These are phyloP conservation scores for Balakata baccata DNA, from an alignment of 345 rosid species.

Conservation along the genomic window DNA sequence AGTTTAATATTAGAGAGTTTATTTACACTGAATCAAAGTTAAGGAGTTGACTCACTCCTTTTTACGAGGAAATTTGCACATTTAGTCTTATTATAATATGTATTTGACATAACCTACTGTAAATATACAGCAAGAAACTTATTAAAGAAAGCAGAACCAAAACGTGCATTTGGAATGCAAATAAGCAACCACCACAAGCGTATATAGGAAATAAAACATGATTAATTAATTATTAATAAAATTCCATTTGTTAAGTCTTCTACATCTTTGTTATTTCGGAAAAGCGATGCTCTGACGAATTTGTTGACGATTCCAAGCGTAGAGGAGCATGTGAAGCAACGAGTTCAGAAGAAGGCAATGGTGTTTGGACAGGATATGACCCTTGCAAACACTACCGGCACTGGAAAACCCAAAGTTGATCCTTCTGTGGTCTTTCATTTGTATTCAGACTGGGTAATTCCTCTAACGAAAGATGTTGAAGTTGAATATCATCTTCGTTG, in stretches of 20 bases:
- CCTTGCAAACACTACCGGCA: conserved; percentile 12
- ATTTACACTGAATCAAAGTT: too few species aligned
- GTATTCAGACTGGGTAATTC: conserved; percentile 79
- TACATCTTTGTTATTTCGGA: conserved; percentile 37
- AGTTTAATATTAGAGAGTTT: too few species aligned
- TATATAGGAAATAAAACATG: too few species aligned
- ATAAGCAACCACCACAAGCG: too few species aligned
- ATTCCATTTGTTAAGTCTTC: not conserved
- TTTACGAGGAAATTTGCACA: too few species aligned
- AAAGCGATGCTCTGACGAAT: conserved; percentile 59
- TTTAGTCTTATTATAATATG: too few species aligned
- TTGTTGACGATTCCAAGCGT: conserved; percentile 60
- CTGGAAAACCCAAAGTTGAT: conserved; percentile 50
- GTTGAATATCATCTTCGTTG: conserved; percentile 82
- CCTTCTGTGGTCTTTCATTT: conserved; percentile 61
- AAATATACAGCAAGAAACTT: too few species aligned
- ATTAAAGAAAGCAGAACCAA: too few species aligned
- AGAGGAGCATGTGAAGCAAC: conserved; percentile 76
- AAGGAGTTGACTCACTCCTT: too few species aligned
- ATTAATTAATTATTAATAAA: too few species aligned
- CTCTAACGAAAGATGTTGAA: conserved; percentile 72
- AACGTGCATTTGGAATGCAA: too few species aligned
- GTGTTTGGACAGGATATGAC: conserved; percentile 65
- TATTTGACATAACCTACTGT: too few species aligned
- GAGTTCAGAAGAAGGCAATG: conserved; percentile 74